Evolutionary conservation across 2,329 filamentous ascomycete species (phyloP).

Genomic region (Penicillium sp.): DNA sequence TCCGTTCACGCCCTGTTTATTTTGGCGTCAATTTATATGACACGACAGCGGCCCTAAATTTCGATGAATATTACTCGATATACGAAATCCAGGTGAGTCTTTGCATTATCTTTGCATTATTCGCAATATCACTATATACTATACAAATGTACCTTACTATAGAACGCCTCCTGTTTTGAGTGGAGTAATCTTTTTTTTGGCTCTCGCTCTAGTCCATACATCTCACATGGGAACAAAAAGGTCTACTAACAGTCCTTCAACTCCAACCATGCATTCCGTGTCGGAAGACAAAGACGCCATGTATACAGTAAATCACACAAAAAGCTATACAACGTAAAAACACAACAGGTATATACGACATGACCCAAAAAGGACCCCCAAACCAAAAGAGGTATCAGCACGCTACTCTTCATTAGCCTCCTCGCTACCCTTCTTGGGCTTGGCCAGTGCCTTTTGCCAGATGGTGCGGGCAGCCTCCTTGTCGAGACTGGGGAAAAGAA

Average conservation of each 20-base stretch:
- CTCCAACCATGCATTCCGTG: conserved; percentile 38
- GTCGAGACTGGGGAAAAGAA: conserved; percentile 84
- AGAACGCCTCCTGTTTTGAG: background rate
- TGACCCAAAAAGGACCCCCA: conserved; percentile 8
- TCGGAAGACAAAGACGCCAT: conserved; percentile 31
- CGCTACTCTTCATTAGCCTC: conserved; percentile 32
- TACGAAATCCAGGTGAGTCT: background rate
- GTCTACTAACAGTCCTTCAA: conserved; percentile 21
- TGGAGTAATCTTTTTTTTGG: conserved; percentile 16
- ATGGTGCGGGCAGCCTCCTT: conserved; percentile 66
- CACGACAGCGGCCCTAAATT: conserved; percentile 3
- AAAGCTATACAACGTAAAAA: conserved; percentile 18
- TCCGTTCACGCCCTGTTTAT: conserved; percentile 8
- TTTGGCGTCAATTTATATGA: conserved; percentile 9
- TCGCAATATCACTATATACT: background rate
- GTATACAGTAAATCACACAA: conserved; percentile 25
- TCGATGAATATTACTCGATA: background rate
- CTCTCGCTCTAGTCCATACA: conserved; percentile 2
- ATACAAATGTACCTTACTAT: background rate
- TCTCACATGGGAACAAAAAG: conserved; percentile 12
- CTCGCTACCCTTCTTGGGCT: conserved; percentile 50
- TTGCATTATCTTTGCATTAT: conserved; percentile 1
- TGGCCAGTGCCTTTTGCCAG: conserved; percentile 65
- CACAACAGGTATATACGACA: conserved; percentile 20
- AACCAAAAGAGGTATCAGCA: conserved; percentile 12